Base-by-base conservation (phyloP, 1,284 basidiomycete genomes). In the Ceratobasidium sp. region DNA sequence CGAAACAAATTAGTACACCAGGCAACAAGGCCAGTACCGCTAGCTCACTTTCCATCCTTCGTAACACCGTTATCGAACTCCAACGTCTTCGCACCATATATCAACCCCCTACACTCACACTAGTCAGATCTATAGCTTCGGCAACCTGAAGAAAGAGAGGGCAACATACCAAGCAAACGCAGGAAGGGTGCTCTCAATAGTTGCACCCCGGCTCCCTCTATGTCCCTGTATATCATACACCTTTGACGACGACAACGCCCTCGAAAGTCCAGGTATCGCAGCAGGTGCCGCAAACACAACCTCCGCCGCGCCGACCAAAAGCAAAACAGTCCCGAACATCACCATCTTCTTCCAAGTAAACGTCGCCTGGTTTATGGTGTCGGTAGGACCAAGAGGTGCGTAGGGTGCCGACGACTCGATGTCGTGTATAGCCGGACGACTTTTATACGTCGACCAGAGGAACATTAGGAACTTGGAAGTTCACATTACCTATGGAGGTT, bases 51-150 rank as follows among this genome's bases (percentile, higher is more conserved):
- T 23, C 67, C 66, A 18, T 61, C 64, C 82, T 87, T 87, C 1
- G 91, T 91, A 69, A 93, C 85, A 4, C 89, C 90, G 78, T 91
- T 91, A 80, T 93, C 92, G 74, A 93, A 80, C 80, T 94, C 92
- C 26, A 94, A 83, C 0, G 91, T 91, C 0, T 89, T 89, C 18
- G 88, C 87, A 35, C 92, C 92, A 76, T 91, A 86, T 49, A 93
- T 87, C 72, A 93, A 82, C 46, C 87, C 90, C 89, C 89, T 89
- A 70, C 43, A 47, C 43, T 16, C 38, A 55, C 43, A 46, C 30
- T 13, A 21, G 16, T 63, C 30, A 61, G 21, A 32, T 26, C n/a
- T 3, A 35, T 23, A 7, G 2, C 21, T n/a, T 11, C 35, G 21
- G 9, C 30, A 21, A 28, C 21, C 16, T 38, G 6, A 5, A 38